Base-by-base conservation (phyloP, 139 green algal genomes). In the Chlamydomonas schloesseri region DNA sequence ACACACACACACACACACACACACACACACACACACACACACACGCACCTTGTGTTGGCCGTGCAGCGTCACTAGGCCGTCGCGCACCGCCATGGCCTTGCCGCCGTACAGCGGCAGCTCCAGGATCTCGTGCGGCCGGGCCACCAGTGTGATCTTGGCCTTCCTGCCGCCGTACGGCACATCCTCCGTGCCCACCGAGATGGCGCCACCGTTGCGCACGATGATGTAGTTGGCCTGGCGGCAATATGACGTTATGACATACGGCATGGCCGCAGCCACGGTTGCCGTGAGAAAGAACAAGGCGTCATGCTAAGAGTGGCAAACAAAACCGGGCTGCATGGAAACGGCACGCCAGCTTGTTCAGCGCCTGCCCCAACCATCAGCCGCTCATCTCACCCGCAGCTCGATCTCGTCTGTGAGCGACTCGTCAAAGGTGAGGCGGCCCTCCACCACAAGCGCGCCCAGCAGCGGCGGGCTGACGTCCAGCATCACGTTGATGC, bases 51-150 rank as follows among this genome's bases (percentile, higher is more conserved):
- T 95, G 31, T 83, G 89, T 70, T 76, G 53, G 57, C 94, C 94
- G 73, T 91, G 87, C 68, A 96, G 47, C 31, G 90, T 78, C 6
- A 96, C 87, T 0, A 46, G 85, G 74, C 93, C 93, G 33, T 90
- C 64, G 23, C 94, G 90, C 33, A 96, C 89, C 8, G 86, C 94
- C 29, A 96, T n/a, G 24, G 85, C 82, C 84, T 96, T 96, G 37
- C 89, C 89, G 58, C 94, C 94, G 84, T 95, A 97, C 47, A 91
- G n/a, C 1, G 94, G 94, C 74, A 97, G 89, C 85, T 95, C 89
- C 1, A 53, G 65, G 53, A n/a, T 23, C 60, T 15, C 24, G 21
- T 31, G 24, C 60, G 60, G 60, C 60, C 21, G 60, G 2, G 23
- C 60, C 60, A n/a, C 24, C 18, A 67, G 21, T 2, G 60, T 67